A percentile compares a stretch with the other conserved stretches of the same genome.
phyloP scores from a whole-genome alignment of 805 yeast genomes.

The Grigorovia transvaalensis region DNA sequence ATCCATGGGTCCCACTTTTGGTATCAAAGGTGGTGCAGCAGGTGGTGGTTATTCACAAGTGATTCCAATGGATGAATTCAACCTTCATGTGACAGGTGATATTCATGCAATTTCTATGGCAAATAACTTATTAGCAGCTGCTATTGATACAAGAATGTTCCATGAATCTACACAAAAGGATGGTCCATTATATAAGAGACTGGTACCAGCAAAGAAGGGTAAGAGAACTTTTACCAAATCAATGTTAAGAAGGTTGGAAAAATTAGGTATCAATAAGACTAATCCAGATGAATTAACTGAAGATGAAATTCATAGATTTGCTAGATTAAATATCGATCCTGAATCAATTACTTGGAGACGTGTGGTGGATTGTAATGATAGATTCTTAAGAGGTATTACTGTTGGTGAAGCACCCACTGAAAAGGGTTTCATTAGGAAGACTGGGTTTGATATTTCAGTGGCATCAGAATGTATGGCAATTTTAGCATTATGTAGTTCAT shows the following conservation, averaged over 20 bases:
- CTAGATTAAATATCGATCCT: slow-evolving; percentile 66
- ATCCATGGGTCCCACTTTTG: slow-evolving; percentile 97
- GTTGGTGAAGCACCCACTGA: slow-evolving; percentile 78
- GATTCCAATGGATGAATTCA: slow-evolving; percentile 97
- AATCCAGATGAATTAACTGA: slow-evolving; percentile 63
- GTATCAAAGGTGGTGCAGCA: slow-evolving; percentile 98
- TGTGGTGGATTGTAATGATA: slow-evolving; percentile 77
- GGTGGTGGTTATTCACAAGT: slow-evolving; percentile 98
- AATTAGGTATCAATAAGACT: slow-evolving; percentile 59
- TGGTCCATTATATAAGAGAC: slow-evolving; percentile 60
- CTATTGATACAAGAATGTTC: slow-evolving; percentile 78
- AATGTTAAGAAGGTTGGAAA: slow-evolving; percentile 55
- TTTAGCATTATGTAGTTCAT: slow-evolving; percentile 59
- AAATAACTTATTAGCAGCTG: slow-evolving; percentile 72
- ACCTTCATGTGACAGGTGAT: slow-evolving; percentile 95
- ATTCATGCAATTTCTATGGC: slow-evolving; percentile 80
- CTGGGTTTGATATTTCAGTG: slow-evolving; percentile 78
- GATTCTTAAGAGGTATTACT: slow-evolving; percentile 69
- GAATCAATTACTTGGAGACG: slow-evolving; percentile 73
- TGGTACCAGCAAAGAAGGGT: slow-evolving; percentile 69
- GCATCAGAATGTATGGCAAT: slow-evolving; percentile 85
- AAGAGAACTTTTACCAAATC: slow-evolving; percentile 54
- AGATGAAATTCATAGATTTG: slow-evolving; percentile 57
- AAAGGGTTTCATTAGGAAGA: slow-evolving; percentile 56
- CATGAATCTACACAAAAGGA: slow-evolving; percentile 69